phyloP scores from a whole-genome alignment of 2,329 filamentous ascomycete genomes.

The Curvularia sp. region DNA sequence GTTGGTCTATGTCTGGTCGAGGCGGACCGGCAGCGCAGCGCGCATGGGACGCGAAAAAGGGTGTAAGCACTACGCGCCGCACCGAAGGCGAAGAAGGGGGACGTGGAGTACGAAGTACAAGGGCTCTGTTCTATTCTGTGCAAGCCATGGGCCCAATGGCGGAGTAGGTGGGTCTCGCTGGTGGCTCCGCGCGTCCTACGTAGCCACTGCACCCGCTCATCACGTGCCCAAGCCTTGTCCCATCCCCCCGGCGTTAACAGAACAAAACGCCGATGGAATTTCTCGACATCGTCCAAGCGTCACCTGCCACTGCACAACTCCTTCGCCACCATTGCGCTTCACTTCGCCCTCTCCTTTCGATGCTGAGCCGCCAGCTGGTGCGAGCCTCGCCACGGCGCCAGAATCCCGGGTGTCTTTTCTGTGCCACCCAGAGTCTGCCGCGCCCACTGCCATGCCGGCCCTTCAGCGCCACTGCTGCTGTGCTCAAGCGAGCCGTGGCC shows the following conservation, averaged over 20 bases:
- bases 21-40: not conserved
- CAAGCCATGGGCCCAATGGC: slow-evolving; percentile 6
- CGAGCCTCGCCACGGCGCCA: slow-evolving; percentile 28
- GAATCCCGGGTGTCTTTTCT: slow-evolving; percentile 30
- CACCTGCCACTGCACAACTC: slow-evolving; percentile 13
- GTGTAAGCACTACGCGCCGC: not conserved
- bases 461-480: slow-evolving; percentile 25
- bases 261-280: slow-evolving; percentile 21
- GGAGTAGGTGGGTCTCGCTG: slow-evolving; percentile 1
- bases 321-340: slow-evolving; percentile 3
- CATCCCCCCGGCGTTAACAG: slow-evolving; percentile 12
- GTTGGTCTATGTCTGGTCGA: not conserved
- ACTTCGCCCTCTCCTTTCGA: slow-evolving; percentile 17
- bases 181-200: slow-evolving; percentile 5
- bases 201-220: not conserved
- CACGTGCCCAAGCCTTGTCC: slow-evolving; percentile 9
- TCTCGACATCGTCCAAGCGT: slow-evolving; percentile 12
- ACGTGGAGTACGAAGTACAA: not conserved
- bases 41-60: not conserved
- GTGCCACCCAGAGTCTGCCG: slow-evolving; percentile 23
- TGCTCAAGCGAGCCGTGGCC: slow-evolving; percentile 6
- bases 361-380: slow-evolving; percentile 38
- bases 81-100: not conserved
- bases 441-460: slow-evolving; percentile 19
- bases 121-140: too few relatives aligned